Base-by-base conservation (phyloP, 163 green algal species). In the Scenedesmus sp. region DNA sequence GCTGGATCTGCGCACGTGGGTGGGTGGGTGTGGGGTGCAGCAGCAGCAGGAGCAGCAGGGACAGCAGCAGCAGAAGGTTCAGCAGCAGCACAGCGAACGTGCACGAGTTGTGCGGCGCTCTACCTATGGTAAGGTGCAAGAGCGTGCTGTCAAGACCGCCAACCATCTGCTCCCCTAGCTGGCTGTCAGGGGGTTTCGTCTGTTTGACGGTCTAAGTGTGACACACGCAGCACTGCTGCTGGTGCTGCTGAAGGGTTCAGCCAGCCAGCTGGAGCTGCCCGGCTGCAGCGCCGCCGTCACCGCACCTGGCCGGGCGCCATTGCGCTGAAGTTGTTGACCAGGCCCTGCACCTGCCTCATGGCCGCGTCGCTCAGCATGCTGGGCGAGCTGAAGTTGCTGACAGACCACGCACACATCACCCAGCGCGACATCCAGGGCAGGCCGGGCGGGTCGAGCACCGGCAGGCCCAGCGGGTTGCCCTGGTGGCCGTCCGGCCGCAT, bases 291-390 rank as follows among this genome's bases (percentile, higher is more conserved):
- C 65, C 7, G 56, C 37, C 26, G 42, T 30, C n/a, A 10, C 53
- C 43, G 43, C 26, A 89, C 85, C 85, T 89, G 85, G 12, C 85
- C 85, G 10, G 85, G 85, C 12, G 85, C 73, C 85, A 89, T 89
- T 4, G 37, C 24, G 20, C 65, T 83, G 68, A 89, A 89, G 46
- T 86, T 65, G 78, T 37, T 56, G 24, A 59, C 35, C 72, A 84
- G 24, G 78, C 42, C 43, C 68, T 89, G 37, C 43, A 83, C 68
- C 35, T 53, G 43, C 30, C 51, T 26, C 65, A 83, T 82, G 4
- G 68, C 44, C n/a, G 30, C 72, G 35, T 70, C 68, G 15, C 51
- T 81, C 12, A 83, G 33, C 26, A 81, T 40, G 18, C 43, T 68
- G 33, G 65, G 43, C 5, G 16, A 42, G 46, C 30, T 73, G 65